Conservation (phyloP, 2,329 filamentous ascomycete genomes). For the Fusarium gaditjirri region DNA sequence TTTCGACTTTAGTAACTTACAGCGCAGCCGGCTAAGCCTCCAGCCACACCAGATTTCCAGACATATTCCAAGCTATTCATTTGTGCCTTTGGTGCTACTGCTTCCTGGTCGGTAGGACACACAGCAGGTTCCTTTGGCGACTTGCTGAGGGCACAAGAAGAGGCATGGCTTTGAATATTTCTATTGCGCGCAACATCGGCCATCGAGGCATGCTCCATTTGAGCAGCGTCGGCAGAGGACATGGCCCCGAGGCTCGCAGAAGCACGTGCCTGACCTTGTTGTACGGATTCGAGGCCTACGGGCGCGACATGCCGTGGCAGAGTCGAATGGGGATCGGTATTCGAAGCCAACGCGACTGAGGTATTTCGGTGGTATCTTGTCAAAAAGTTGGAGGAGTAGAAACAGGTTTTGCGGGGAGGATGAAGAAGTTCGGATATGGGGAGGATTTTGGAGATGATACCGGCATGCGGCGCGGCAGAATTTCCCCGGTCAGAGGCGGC, state of each 20-base stretch:
- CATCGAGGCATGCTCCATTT: conserved; percentile 68
- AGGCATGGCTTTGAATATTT: conserved; percentile 46
- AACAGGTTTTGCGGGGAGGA: conserved; percentile 16
- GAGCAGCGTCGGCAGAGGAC: conserved; percentile 64
- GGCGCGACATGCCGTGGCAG: conserved; percentile 42
- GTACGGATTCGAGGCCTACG: conserved; percentile 28
- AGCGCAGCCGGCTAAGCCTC: conserved; percentile 90
- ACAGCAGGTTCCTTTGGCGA: conserved; percentile 53
- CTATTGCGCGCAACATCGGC: conserved; percentile 59
- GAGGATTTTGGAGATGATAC: conserved; percentile 38
- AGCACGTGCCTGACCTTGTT: conserved; percentile 42
- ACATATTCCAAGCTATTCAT: conserved; percentile 84
- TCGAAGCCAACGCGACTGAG: conserved; percentile 13
- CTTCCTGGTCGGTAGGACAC: conserved; percentile 61
- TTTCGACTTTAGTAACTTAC: conserved; percentile 62
- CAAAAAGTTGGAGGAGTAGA: conserved; percentile 8
- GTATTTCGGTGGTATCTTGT: not conserved
- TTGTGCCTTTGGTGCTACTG: conserved; percentile 56
- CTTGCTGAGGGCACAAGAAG: conserved; percentile 32
- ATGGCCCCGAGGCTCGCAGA: conserved; percentile 53
- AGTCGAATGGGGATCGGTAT: not conserved
- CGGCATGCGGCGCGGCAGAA: conserved; percentile 40
- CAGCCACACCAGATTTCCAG: conserved; percentile 83
- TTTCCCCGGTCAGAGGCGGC: conserved; percentile 43
- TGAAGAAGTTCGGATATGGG: conserved; percentile 26